phyloP scores from a whole-genome alignment of 2,329 filamentous ascomycete species.

The Penicillium sp. region DNA sequence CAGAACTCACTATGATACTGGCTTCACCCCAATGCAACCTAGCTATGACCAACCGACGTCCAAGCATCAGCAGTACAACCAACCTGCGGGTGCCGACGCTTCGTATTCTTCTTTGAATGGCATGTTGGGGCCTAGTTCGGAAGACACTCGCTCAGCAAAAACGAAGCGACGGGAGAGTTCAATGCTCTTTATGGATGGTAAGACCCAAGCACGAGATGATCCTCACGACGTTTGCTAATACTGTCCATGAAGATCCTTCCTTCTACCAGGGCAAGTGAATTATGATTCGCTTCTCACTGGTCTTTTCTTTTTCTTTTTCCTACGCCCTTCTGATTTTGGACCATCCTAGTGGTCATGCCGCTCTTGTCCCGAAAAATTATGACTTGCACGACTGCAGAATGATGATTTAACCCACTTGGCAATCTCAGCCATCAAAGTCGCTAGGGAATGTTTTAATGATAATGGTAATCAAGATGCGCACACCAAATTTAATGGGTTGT shows the following conservation, averaged over 20 bases:
- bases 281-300: background rate
- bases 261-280: conserved; percentile 16
- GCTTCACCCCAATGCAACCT: conserved; percentile 52
- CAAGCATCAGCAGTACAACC: conserved; percentile 30
- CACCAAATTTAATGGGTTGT: conserved; percentile 5
- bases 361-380: conserved; percentile 23
- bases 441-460: conserved; percentile 34
- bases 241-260: conserved; percentile 3
- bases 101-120: conserved; percentile 36
- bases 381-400: conserved; percentile 31
- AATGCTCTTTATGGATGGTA: conserved; percentile 45
- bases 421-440: conserved; percentile 16
- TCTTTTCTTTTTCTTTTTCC: background rate
- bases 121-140: conserved; percentile 40
- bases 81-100: conserved; percentile 18
- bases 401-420: conserved; percentile 28
- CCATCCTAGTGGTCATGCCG: conserved; percentile 12
- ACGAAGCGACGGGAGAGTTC: conserved; percentile 50
- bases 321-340: conserved; percentile 1
- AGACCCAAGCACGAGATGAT: background rate
- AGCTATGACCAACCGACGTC: conserved; percentile 45
- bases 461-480: conserved; percentile 33
- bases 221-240: background rate
- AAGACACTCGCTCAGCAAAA: conserved; percentile 40
- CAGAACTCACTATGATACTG: conserved; percentile 46